Base-by-base conservation (phyloP, 192 early-diverging fungal species). In the Entophlyctis luteolus region DNA sequence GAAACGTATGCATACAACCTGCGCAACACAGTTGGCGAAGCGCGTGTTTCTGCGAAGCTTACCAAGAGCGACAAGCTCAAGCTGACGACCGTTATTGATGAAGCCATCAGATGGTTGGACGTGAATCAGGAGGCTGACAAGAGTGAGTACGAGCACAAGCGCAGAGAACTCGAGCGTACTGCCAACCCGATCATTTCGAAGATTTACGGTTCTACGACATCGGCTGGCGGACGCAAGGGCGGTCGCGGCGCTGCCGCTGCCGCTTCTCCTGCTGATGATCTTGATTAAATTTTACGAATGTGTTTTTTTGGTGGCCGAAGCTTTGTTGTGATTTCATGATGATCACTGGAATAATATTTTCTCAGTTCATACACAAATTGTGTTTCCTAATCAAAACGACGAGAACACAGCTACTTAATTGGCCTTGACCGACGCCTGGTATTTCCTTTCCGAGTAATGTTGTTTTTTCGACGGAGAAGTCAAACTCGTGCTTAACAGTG, bases 161-260 rank as follows among this genome's bases (percentile, higher is more conserved):
- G 94, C 83, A 97, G 96, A 89, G 88, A 93, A 68, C 86, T 98
- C 56, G 93, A 97, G 84, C 84, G 84, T 71, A 68, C 91, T 63
- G 92, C 93, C 72, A 94, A 96, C 88, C 94, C 94, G 71, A 96
- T 98, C 86, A 97, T 97, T 91, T 88, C 81, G 78, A 93, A 90
- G 82, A 74, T 98, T 75, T 97, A 98, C 84, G 85, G 89, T 76
- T n/a, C n/a, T n/a, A n/a, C n/a, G n/a, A n/a, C n/a, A n/a, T n/a
- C n/a, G n/a, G n/a, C n/a, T n/a, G n/a, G n/a, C n/a, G n/a, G n/a
- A n/a, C n/a, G n/a, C n/a, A n/a, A n/a, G n/a, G n/a, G n/a, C n/a
- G n/a, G n/a, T n/a, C n/a, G n/a, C n/a, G n/a, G n/a, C n/a, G n/a
- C n/a, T n/a, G n/a, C n/a, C n/a, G n/a, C n/a, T n/a, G n/a, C n/a